Base-by-base conservation (phyloP, 306 rosid species). In the Castanospermum australe region DNA sequence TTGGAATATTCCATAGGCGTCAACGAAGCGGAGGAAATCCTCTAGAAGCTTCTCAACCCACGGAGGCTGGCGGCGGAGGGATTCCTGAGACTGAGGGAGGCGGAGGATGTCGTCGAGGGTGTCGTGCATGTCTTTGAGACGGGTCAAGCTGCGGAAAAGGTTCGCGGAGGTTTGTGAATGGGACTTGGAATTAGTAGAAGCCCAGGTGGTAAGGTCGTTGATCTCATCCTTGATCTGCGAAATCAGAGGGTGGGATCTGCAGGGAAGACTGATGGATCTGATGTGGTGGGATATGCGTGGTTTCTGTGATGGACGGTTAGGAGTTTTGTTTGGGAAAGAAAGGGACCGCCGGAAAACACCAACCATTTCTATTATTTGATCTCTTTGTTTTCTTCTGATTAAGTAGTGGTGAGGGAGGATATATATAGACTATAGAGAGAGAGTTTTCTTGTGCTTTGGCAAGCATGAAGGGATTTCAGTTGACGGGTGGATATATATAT, bases 191-290 rank as follows among this genome's bases (percentile, higher is more conserved):
- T n/a, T n/a, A 6, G 84, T 38, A 50, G 73, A 76, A 25, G 72
- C 22, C 93, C 92, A 92, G 0, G 78, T 12, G 12, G 52, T 80
- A 17, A 92, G 94, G 14, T 55, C 61, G 76, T 76, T 62, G 87
- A 87, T 87, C 38, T 86, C 85, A 0, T 89, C 86, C 45, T 86
- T 88, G 85, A 94, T 90, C 73, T 84, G 93, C n/a, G 96, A 87
- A 60, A 91, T 83, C 87, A 91, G 33, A 2, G 95, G 98, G 81
- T 92, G 98, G 3, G 98, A 84, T 88, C 97, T 86, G 87, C 89
- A 89, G 8, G 98, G 98, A 32, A 94, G 97, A 92, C 94, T 90
- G 76, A 92, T 83, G 82, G 97, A 92, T 73, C 98, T 86, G 71
- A 81, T 80, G 89, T 92, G 97, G 82, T 87, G 91, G 10, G 97